phyloP scores from a whole-genome alignment of 164 flowering plant genomes.

The Magnolia officinalis region DNA sequence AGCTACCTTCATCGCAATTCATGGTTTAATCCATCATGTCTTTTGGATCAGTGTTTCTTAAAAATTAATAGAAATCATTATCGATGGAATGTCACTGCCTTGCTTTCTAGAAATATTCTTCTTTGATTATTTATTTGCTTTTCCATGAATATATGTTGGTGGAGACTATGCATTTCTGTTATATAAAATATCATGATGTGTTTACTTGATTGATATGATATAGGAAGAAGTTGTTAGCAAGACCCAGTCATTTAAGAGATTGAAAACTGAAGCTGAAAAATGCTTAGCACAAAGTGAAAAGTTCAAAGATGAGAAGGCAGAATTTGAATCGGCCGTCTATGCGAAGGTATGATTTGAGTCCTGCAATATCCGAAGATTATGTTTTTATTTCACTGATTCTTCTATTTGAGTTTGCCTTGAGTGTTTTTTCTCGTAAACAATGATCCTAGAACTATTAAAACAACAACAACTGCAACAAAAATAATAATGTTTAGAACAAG shows the following conservation, averaged over 20 bases:
- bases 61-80: neutral
- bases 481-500: too few relatives aligned
- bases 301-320: conserved; percentile 58
- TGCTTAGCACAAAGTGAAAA: conserved; percentile 74
- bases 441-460: neutral
- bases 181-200: neutral
- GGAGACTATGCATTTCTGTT: neutral
- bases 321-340: conserved; percentile 72
- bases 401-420: neutral
- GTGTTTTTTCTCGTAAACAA: too few relatives aligned
- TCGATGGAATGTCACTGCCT: neutral
- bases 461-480: neutral
- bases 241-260: conserved; percentile 49
- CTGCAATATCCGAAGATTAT: neutral
- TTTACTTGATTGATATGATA: conserved; percentile 10
- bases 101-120: too few relatives aligned
- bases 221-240: conserved; percentile 85
- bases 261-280: conserved; percentile 80
- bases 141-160: neutral
- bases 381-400: neutral
- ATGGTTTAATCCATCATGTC: neutral
- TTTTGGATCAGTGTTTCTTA: neutral
- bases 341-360: conserved; percentile 50
- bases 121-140: neutral
- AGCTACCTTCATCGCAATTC: neutral